Evolutionary conservation across 2,329 filamentous ascomycete species (phyloP).

Genomic region (Exophiala lecanii-corni): DNA sequence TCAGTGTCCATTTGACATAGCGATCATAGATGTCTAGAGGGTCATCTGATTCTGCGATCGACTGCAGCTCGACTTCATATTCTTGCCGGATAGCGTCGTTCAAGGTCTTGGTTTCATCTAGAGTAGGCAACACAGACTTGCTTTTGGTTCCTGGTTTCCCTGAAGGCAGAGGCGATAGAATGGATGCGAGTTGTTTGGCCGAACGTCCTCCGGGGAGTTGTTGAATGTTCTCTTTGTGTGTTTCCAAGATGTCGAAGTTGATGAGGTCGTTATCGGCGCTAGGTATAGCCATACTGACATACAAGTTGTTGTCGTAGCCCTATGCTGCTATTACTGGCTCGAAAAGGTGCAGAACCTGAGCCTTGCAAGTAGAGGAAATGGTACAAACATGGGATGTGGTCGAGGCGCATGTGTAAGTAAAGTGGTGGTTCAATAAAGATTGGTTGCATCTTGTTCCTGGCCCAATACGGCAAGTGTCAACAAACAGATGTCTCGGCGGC

Average conservation of each 20-base stretch:
- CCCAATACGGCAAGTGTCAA: slow-evolving; percentile 10
- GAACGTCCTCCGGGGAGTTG: slow-evolving; percentile 83
- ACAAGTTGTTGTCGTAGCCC: background rate
- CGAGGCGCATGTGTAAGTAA: background rate
- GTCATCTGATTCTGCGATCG: slow-evolving; percentile 82
- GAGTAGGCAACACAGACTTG: slow-evolving; percentile 47
- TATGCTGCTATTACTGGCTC: slow-evolving; percentile 1
- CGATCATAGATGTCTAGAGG: slow-evolving; percentile 93
- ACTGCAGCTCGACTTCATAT: slow-evolving; percentile 77
- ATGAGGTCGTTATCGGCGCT: slow-evolving; percentile 36
- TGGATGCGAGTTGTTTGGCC: slow-evolving; percentile 78
- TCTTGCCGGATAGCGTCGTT: slow-evolving; percentile 76
- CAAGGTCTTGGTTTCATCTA: slow-evolving; percentile 65
- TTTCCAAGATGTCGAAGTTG: slow-evolving; percentile 87
- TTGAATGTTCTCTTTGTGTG: slow-evolving; percentile 97
- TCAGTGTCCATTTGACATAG: slow-evolving; percentile 94
- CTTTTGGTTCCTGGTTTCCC: slow-evolving; percentile 35
- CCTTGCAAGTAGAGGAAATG: slow-evolving; percentile 5
- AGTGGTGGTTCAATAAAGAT: background rate
- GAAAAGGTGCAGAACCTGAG: slow-evolving; percentile 6
- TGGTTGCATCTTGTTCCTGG: background rate
- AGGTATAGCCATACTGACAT: background rate
- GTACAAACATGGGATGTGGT: slow-evolving; percentile 1
- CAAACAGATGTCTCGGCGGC: slow-evolving; percentile 10
- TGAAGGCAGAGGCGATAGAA: slow-evolving; percentile 57